These are phyloP conservation scores for Podila epicladia DNA, from an alignment of 192 early-diverging fungal species.

Conservation along the genomic window DNA sequence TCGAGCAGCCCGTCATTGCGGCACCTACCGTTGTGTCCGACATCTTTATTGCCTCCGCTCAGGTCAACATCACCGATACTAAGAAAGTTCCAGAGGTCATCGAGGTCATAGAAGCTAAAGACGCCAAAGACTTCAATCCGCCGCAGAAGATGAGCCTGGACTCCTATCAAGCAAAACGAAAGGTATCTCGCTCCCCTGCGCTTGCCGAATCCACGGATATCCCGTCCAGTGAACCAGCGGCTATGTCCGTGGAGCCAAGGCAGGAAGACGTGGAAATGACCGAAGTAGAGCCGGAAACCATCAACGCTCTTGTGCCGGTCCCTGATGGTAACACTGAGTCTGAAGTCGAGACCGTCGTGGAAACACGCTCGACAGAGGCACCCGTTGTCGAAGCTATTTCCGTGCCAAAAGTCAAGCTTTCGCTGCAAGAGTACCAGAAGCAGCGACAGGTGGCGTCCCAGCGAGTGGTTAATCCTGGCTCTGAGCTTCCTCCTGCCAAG, in stretches of 20 bases:
- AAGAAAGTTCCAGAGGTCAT: too few species aligned
- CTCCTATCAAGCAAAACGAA: slow-evolving; percentile 24
- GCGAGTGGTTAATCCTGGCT: background rate
- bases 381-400: background rate
- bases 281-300: background rate
- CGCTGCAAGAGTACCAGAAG: slow-evolving; percentile 44
- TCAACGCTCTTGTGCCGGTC: background rate
- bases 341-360: background rate
- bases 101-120: background rate
- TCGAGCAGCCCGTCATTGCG: background rate
- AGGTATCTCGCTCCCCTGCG: slow-evolving; percentile 15
- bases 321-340: slow-evolving; percentile 3
- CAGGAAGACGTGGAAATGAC: background rate
- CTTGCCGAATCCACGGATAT: background rate
- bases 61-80: too few species aligned
- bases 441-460: slow-evolving; percentile 34
- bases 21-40: background rate
- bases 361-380: background rate
- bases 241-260: slow-evolving; percentile 12
- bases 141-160: slow-evolving; percentile 28
- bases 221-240: background rate
- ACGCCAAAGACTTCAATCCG: background rate
- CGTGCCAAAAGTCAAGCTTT: slow-evolving; percentile 42
- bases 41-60: too few species aligned
- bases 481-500: background rate